These are phyloP conservation scores for Seiridium unicorne DNA, from an alignment of 2,329 filamentous ascomycete genomes.

Conservation along the genomic window DNA sequence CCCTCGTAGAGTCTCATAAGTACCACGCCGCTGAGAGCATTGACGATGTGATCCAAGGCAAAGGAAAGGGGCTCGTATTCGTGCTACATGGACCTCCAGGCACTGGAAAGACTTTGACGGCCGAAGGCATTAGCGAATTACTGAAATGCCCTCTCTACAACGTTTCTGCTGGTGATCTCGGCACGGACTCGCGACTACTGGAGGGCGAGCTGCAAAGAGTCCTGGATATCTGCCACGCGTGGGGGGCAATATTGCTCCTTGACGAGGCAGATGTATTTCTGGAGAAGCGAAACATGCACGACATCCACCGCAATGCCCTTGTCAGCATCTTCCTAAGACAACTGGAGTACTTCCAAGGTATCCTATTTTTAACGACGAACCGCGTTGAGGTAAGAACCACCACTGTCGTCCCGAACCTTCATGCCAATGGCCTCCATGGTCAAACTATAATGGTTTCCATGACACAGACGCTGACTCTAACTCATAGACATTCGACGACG, in stretches of 20 bases:
- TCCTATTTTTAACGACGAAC: slow-evolving; percentile 87
- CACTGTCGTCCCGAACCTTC: background rate
- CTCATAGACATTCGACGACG: slow-evolving; percentile 76
- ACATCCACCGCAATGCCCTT: slow-evolving; percentile 81
- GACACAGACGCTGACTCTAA: slow-evolving; percentile 8
- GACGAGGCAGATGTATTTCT: slow-evolving; percentile 86
- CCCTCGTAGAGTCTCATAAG: slow-evolving; percentile 80
- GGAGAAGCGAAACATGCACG: slow-evolving; percentile 78
- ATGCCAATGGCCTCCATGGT: background rate
- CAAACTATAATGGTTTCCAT: background rate
- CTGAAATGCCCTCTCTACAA: slow-evolving; percentile 81
- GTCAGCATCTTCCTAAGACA: slow-evolving; percentile 85
- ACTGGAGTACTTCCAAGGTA: slow-evolving; percentile 90
- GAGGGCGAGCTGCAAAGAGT: slow-evolving; percentile 80
- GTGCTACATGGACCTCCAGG: slow-evolving; percentile 84
- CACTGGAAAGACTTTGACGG: slow-evolving; percentile 85
- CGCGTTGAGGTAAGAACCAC: slow-evolving; percentile 59
- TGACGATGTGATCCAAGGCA: slow-evolving; percentile 79
- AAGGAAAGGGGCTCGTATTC: slow-evolving; percentile 80
- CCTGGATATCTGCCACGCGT: slow-evolving; percentile 79
- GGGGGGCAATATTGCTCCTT: slow-evolving; percentile 81
- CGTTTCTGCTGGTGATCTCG: slow-evolving; percentile 78
- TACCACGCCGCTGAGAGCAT: slow-evolving; percentile 79
- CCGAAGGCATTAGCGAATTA: slow-evolving; percentile 81
- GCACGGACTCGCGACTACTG: slow-evolving; percentile 71